Conservation (phyloP, 2,329 filamentous ascomycete species). For the Ceratocystis lukuohia region DNA sequence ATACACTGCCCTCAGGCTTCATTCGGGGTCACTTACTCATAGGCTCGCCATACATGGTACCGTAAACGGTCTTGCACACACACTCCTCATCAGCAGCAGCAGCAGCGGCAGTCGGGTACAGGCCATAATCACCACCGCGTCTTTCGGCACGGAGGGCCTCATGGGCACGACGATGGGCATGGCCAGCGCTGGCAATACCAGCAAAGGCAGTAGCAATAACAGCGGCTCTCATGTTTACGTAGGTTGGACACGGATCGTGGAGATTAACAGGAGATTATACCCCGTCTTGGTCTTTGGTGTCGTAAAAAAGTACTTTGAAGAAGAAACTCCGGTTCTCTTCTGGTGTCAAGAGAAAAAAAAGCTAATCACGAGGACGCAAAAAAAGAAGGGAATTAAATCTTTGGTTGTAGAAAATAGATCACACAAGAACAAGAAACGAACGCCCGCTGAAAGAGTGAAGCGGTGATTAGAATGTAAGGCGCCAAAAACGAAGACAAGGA, state of each 20-base stretch:
- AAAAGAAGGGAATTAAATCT: slow-evolving; percentile 5
- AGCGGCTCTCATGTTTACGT: slow-evolving; percentile 54
- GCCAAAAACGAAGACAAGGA: slow-evolving; percentile 24
- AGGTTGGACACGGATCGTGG: slow-evolving; percentile 26
- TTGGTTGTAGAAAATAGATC: slow-evolving; percentile 6
- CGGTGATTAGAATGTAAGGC: slow-evolving; percentile 37
- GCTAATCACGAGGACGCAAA: slow-evolving; percentile 19
- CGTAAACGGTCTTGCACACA: slow-evolving; percentile 61
- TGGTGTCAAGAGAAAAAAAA: slow-evolving; percentile 21
- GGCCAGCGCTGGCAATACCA: slow-evolving; percentile 40
- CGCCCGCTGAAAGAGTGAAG: slow-evolving; percentile 85
- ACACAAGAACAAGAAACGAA: slow-evolving; percentile 38
- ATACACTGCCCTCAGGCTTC: background rate
- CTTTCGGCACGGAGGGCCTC: slow-evolving; percentile 6
- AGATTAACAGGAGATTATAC: slow-evolving; percentile 12
- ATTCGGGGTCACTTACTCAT: slow-evolving; percentile 39
- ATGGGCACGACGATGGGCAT: slow-evolving; percentile 23
- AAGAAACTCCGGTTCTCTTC: slow-evolving; percentile 19
- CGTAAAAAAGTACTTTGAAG: slow-evolving; percentile 23
- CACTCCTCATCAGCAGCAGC: slow-evolving; percentile 37
- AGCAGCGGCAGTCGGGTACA: slow-evolving; percentile 19
- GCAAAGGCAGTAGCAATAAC: slow-evolving; percentile 50
- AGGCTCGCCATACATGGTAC: slow-evolving; percentile 53
- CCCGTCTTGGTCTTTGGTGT: slow-evolving; percentile 24
- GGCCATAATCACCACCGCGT: slow-evolving; percentile 27